phyloP scores from a whole-genome alignment of 2,329 filamentous ascomycete species.

The Aureobasidium namibiae region DNA sequence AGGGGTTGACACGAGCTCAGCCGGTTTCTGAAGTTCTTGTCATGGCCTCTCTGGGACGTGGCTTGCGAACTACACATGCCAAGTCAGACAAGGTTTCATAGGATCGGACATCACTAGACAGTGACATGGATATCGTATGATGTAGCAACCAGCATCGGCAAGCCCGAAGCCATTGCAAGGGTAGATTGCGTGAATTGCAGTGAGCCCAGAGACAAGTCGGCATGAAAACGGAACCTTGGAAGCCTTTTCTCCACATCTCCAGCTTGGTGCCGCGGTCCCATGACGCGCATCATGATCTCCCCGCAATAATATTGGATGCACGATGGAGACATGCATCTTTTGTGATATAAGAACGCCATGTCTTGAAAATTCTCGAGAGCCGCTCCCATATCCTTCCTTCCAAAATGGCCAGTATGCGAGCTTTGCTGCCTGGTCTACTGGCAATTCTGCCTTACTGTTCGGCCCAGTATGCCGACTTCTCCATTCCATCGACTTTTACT shows the following conservation, averaged over 20 bases:
- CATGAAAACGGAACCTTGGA: not conserved
- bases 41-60: not conserved
- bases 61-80: not conserved
- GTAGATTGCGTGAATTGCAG: not conserved
- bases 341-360: not conserved
- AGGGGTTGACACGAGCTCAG: not conserved
- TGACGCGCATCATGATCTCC: not conserved
- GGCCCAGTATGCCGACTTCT: constrained; percentile 15
- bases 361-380: not conserved
- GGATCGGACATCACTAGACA: not conserved
- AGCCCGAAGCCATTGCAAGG: not conserved
- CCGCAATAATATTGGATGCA: not conserved
- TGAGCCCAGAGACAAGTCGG: not conserved
- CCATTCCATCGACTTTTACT: constrained; percentile 27
- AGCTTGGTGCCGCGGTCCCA: not conserved
- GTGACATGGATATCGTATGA: not conserved
- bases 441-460: not conserved
- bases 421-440: not conserved
- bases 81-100: not conserved
- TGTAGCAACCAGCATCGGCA: not conserved
- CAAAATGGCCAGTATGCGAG: not conserved
- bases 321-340: not conserved
- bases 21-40: not conserved
- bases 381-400: not conserved
- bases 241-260: not conserved